Evolutionary conservation across 2,329 filamentous ascomycete genomes (phyloP), one percentile per base, ranked within the genome.

Genomic region (Rugonectria rugulosa): DNA sequence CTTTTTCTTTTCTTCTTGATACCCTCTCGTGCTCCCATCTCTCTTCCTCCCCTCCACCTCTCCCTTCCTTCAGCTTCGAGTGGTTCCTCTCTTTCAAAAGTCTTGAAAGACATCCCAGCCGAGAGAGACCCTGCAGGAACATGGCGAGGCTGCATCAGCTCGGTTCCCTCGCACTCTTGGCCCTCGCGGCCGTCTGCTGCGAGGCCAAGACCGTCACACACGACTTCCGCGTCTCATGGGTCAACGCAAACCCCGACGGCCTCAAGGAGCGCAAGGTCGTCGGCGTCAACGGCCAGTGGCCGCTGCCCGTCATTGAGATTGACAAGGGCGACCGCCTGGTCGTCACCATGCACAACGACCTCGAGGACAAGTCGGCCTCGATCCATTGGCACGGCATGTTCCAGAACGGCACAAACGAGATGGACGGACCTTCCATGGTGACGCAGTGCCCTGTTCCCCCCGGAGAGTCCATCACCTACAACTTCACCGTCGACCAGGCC

Each of bases 251-350:
- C 47, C 87, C 87, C 1, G 87, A 89, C 74, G 85, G 85, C 3
- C 68, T 75, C 29, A 77, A 78, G 24, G 71, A 76, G 8, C 79
- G 88, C 38, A 79, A 83, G 24, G 79, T 83, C 2, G 85, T 90
- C 65, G 86, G 84, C 10, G 84, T 90, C 68, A 90, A 90, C 65
- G 79, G 79, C 11, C 69, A 83, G 68, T 88, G 87, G 84, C 87
- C 88, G 3, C 79, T 85, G 21, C 88, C 88, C 1, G 68, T 76
- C 11, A 82, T 88, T 38, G 77, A 80, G 49, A 84, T 81, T 7
- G 78, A 76, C 48, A 77, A 80, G 56, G 84, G 83, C 46, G 84
- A 87, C 57, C 74, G 71, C 14, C 60, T 83, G 31, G 68, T 81
- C 10, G 72, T 84, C 37, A 79, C 79, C 60, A 71, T 83, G 56